A percentile compares a stretch with the other conserved stretches of the same genome.
These are phyloP conservation scores for Monosporascus sp. DNA, from an alignment of 2,329 filamentous ascomycete genomes.

Conservation along the genomic window DNA sequence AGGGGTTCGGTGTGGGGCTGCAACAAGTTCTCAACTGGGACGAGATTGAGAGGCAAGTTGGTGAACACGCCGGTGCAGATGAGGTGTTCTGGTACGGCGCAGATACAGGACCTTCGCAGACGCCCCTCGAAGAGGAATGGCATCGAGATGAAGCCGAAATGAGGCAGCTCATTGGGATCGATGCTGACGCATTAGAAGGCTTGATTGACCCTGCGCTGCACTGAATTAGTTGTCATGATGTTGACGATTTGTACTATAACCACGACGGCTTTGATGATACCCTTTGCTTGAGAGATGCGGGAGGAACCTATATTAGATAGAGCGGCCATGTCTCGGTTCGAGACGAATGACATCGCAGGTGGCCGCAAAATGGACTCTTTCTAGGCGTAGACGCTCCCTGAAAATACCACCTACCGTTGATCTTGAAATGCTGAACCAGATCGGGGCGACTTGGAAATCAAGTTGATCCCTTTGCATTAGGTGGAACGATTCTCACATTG, in stretches of 20 bases:
- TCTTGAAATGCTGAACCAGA: too few species aligned
- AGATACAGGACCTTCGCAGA: slow-evolving; percentile 20
- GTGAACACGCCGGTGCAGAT: slow-evolving; percentile 6
- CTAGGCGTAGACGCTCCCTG: too few species aligned
- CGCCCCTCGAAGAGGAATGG: slow-evolving; percentile 35
- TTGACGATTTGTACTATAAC: not conserved
- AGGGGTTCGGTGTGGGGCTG: not conserved
- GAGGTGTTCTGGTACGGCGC: slow-evolving; percentile 27
- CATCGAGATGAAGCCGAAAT: slow-evolving; percentile 40
- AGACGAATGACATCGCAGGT: too few species aligned
- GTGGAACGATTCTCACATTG: too few species aligned
- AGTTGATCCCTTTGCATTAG: too few species aligned
- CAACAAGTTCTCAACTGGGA: not conserved
- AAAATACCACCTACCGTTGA: too few species aligned
- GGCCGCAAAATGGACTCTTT: too few species aligned
- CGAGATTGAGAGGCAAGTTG: not conserved
- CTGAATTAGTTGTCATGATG: not conserved
- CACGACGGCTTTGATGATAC: not conserved
- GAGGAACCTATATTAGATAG: not conserved
- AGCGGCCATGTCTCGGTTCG: not conserved
- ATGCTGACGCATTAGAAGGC: slow-evolving; percentile 11
- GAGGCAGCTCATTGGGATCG: slow-evolving; percentile 28
- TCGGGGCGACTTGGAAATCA: too few species aligned
- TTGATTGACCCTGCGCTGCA: slow-evolving; percentile 20
- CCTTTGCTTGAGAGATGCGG: not conserved